A percentile compares a stretch with the other conserved stretches of the same genome.
phyloP scores from a whole-genome alignment of 176 grass and related monocot genomes.

The Coix lacrymajobi region DNA sequence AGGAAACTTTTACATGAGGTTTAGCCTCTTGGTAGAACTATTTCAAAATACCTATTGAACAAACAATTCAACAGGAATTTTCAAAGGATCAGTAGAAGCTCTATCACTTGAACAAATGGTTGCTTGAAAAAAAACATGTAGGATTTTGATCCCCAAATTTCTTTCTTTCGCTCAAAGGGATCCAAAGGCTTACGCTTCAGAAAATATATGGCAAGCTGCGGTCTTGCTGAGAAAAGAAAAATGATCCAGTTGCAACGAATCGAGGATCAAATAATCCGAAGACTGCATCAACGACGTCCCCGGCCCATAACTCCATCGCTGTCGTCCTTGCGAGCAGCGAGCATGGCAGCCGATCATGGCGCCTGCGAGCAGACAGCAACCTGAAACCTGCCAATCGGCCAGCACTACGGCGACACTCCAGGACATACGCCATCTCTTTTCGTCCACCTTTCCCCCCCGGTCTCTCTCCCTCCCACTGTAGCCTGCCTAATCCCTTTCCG shows the following conservation, averaged over 20 bases:
- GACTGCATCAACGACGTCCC: neutral
- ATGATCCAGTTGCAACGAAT: neutral
- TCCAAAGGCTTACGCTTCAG: no score
- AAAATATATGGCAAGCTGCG: neutral
- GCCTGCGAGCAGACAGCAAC: slow-evolving; percentile 35
- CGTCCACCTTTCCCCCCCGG: slow-evolving; percentile 6
- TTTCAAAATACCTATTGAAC: no score
- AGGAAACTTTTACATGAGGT: no score
- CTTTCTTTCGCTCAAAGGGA: no score
- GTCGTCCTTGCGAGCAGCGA: neutral
- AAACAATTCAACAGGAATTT: neutral
- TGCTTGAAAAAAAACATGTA: no score
- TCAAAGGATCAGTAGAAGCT: neutral
- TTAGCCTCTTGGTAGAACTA: no score
- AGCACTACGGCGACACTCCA: slow-evolving; percentile 38
- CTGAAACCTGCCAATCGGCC: slow-evolving; percentile 35
- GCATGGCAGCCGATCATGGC: slow-evolving; percentile 9
- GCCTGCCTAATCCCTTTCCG: slow-evolving; percentile 10
- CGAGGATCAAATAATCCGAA: neutral
- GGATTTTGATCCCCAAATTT: neutral
- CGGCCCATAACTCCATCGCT: neutral
- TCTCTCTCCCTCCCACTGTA: slow-evolving; percentile 1
- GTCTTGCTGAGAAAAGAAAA: neutral
- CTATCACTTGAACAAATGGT: neutral
- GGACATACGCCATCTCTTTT: slow-evolving; percentile 22